Base-by-base conservation (phyloP, 257 asterid species). In the Fraxinus excelsior region DNA sequence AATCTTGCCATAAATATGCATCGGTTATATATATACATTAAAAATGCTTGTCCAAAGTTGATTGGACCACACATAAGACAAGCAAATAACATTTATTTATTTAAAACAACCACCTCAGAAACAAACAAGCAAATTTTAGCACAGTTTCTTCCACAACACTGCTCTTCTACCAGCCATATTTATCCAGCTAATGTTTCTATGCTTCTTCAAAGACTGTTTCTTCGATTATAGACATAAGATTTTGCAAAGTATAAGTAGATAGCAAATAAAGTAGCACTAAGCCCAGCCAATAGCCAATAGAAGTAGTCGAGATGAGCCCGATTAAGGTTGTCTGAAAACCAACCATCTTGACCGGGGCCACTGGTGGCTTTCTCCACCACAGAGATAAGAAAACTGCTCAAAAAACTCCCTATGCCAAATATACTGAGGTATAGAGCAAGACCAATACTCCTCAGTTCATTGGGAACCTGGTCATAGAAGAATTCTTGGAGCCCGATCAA, bases 261-360 rank as follows among this genome's bases (percentile, higher is more conserved):
- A n/a, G 4, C 4, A 2, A 58, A 58, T 3, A 23, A n/a, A 21
- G 66, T 29, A 8, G 13, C 66, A 8, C 11, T 23, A 5, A 58
- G 25, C 29, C 66, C 66, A 2, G 66, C 66, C 66, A 58, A 16
- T 58, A 58, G 66, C 66, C 26, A 58, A 21, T 58, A 58, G 66
- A 58, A 58, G 66, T 58, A 58, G 66, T 58, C 66, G 29, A 58
- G 0, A 76, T 84, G 88, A 1, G 84, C 88, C n/a, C 82, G 80
- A n/a, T 81, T 84, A 70, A 81, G 28, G 76, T 84, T 79, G 75
- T 84, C 62, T 7, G 88, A 58, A 42, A 84, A 60, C 88, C 88
- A 84, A 31, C 88, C 73, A 1, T 29, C 80, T 2, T 3, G 66
- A n/a, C 29, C 66, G 4, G 28, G 66, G 4, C 66, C 66, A 58